Evolutionary conservation across 345 rosid species (phyloP).

Genomic region (Lepidium didymum): DNA sequence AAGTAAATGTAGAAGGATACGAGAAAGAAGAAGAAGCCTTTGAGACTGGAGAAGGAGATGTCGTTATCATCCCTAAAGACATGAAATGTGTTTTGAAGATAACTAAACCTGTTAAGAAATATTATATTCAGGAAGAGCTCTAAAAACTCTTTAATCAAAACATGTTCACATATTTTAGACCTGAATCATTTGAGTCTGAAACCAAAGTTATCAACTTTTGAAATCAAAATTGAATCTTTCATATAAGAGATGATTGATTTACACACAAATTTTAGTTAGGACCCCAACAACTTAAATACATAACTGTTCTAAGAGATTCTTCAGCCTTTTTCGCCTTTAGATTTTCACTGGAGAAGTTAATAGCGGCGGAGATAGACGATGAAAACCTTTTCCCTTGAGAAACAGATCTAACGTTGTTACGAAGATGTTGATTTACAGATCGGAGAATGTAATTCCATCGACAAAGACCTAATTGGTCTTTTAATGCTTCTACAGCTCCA

Average conservation of each 20-base stretch:
- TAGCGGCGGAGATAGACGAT: conserved; percentile 9
- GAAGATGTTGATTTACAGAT: conserved; percentile 30
- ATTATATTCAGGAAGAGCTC: not conserved
- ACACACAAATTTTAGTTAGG: conserved; percentile 27
- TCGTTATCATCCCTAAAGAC: conserved; percentile 23
- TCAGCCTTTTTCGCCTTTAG: conserved; percentile 47
- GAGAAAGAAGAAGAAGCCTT: conserved; percentile 17
- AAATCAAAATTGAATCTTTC: too few species aligned
- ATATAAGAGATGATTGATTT: not conserved
- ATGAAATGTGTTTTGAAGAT: conserved; percentile 24
- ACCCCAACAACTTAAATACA: conserved; percentile 86
- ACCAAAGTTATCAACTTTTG: too few species aligned
- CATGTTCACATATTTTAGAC: too few species aligned
- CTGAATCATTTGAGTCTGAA: too few species aligned
- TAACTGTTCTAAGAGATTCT: conserved; percentile 68
- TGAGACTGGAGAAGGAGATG: conserved; percentile 23
- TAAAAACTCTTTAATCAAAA: not conserved
- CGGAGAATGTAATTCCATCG: conserved; percentile 42
- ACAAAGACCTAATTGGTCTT: conserved; percentile 42
- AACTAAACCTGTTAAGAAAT: conserved; percentile 15
- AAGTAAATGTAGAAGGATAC: conserved; percentile 14
- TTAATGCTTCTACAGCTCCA: conserved; percentile 49
- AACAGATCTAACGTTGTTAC: conserved; percentile 29
- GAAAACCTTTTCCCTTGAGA: conserved; percentile 29
- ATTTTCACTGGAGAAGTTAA: conserved; percentile 3